Conservation (phyloP, 768 basidiomycete genomes). For the Leccinum subtestaceum region DNA sequence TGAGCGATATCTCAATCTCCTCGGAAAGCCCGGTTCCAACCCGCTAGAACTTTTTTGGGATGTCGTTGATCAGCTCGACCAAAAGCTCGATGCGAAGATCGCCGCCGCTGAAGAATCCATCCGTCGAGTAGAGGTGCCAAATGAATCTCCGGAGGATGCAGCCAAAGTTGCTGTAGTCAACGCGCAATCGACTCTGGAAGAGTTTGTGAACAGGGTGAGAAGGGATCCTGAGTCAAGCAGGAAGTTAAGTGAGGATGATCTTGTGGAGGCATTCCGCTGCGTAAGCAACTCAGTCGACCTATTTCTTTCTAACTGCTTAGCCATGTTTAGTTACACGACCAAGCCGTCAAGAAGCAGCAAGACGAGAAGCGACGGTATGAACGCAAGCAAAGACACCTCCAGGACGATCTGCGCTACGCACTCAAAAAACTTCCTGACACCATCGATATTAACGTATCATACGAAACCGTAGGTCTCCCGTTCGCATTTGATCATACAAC, state of each 20-base stretch:
- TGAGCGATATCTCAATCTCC: constrained; percentile 78
- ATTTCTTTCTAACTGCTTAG: constrained; percentile 7
- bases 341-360: constrained; percentile 69
- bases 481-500: not conserved
- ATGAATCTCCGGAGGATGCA: constrained; percentile 31
- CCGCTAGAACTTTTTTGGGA: constrained; percentile 98
- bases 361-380: constrained; percentile 88
- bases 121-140: constrained; percentile 37
- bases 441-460: constrained; percentile 69
- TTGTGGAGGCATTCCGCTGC: constrained; percentile 57
- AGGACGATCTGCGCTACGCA: constrained; percentile 95
- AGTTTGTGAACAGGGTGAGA: constrained; percentile 58
- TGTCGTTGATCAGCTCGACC: constrained; percentile 80
- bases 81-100: constrained; percentile 78
- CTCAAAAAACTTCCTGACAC: constrained; percentile 85
- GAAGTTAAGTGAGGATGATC: constrained; percentile 48
- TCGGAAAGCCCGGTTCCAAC: constrained; percentile 92
- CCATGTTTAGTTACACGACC: constrained; percentile 59
- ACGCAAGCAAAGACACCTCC: constrained; percentile 78
- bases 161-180: constrained; percentile 37
- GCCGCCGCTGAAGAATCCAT: constrained; percentile 63
- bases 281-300: constrained; percentile 40
- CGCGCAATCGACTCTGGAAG: constrained; percentile 63
- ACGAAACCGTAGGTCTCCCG: constrained; percentile 65
- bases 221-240: constrained; percentile 51